Conservation (phyloP, 2,329 filamentous ascomycete species). For the Ophiostoma australiae region DNA sequence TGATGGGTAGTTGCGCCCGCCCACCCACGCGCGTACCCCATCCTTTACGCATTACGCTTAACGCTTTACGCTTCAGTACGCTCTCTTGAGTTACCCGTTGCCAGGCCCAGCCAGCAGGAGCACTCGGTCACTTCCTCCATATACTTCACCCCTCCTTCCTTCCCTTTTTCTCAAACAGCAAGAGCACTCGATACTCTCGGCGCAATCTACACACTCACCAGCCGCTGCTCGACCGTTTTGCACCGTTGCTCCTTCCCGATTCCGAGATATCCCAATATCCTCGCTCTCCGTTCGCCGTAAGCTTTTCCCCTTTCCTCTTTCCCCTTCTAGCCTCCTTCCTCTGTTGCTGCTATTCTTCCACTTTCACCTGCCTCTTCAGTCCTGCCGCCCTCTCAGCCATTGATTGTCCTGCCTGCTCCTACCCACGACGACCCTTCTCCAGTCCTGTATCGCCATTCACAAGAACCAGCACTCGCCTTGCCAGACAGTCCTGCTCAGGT, state of each 20-base stretch:
- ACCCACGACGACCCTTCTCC: not conserved
- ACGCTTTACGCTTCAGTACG: not conserved
- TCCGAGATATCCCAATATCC: not conserved
- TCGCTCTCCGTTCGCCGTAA: constrained; percentile 1
- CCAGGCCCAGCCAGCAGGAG: too few species aligned
- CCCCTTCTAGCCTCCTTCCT: not conserved
- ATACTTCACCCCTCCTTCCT: not conserved
- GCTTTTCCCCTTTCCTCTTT: not conserved
- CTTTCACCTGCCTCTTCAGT: not conserved
- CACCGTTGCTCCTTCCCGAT: not conserved
- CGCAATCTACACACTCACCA: not conserved
- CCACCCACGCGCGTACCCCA: not conserved
- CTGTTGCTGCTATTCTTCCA: not conserved
- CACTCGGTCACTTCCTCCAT: constrained; percentile 1
- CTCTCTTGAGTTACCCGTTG: too few species aligned
- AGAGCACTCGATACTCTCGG: not conserved
- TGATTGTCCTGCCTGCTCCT: not conserved
- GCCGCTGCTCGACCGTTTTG: not conserved
- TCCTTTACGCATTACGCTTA: not conserved
- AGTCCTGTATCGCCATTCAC: not conserved
- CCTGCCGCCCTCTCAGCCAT: not conserved
- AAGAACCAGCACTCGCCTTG: not conserved
- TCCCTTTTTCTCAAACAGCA: constrained; percentile 14
- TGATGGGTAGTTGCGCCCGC: constrained; percentile 6
- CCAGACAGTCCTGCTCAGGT: not conserved